Percentiles rank a stretch among this genome's conserved stretches.
These are phyloP conservation scores for Oryza australiensis DNA, from an alignment of 176 grass and related monocot species.

Conservation along the genomic window DNA sequence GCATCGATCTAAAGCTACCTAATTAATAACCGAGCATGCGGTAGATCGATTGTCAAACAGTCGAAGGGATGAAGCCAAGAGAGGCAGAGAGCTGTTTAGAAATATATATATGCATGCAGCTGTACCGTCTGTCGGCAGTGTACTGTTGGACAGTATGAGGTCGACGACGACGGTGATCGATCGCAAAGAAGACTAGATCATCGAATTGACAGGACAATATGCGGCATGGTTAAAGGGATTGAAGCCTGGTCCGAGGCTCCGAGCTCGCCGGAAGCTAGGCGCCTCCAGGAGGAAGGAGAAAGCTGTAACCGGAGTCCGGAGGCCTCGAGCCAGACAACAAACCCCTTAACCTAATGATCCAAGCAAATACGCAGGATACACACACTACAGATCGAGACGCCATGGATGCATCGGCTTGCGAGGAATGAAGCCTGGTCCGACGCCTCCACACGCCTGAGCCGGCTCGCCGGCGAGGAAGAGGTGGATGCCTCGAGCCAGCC, in stretches of 20 bases:
- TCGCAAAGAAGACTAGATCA: background rate
- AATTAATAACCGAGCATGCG: background rate
- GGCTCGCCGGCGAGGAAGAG: background rate
- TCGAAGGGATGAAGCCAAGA: background rate
- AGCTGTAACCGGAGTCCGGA: constrained; percentile 22
- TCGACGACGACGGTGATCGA: background rate
- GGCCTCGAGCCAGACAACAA: constrained; percentile 92
- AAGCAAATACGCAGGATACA: constrained; percentile 13
- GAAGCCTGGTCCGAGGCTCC: constrained; percentile 56
- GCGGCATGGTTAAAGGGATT: constrained; percentile 66
- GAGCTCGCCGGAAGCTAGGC: constrained; percentile 42
- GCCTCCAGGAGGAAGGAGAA: background rate
- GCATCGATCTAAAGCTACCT: background rate
- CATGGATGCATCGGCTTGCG: constrained; percentile 57
- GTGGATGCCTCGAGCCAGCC: constrained; percentile 90
- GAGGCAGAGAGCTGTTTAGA: background rate
- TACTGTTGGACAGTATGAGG: background rate
- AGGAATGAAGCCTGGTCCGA: constrained; percentile 99
- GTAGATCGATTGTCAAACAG: background rate
- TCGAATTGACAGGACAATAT: background rate
- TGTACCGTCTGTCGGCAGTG: background rate
- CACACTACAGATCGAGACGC: background rate
- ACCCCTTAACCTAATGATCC: constrained; percentile 71
- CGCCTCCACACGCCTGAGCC: constrained; percentile 36
- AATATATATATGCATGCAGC: background rate